Conservation (phyloP, 371 early-diverging fungal genomes). For the Cokeromyces recurvatus region DNA sequence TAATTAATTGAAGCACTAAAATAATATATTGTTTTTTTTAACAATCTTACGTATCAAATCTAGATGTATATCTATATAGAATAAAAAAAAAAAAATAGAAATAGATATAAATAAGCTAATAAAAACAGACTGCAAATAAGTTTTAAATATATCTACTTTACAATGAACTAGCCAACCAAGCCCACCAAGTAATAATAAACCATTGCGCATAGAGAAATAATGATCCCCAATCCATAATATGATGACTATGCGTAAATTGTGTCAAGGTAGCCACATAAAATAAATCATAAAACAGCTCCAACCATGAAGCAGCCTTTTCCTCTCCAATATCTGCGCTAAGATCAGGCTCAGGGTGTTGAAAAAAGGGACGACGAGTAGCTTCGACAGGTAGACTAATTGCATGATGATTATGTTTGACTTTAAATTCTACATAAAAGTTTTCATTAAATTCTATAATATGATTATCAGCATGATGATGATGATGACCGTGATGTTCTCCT, state of each 20-base stretch:
- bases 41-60: slow-evolving; percentile 53
- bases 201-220: slow-evolving; percentile 50
- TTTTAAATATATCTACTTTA: slow-evolving; percentile 11
- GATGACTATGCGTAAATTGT: slow-evolving; percentile 54
- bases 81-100: not conserved
- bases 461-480: slow-evolving; percentile 8
- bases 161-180: slow-evolving; percentile 49
- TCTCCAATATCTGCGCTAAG: slow-evolving; percentile 48
- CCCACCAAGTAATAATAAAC: slow-evolving; percentile 62
- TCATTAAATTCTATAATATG: slow-evolving; percentile 38
- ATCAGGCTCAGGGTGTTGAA: slow-evolving; percentile 46
- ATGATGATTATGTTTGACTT: slow-evolving; percentile 26
- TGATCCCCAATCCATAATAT: slow-evolving; percentile 51
- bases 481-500: not conserved
- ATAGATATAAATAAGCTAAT: not conserved
- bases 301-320: slow-evolving; percentile 47
- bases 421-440: slow-evolving; percentile 43
- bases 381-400: slow-evolving; percentile 10
- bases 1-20: not conserved
- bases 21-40: not conserved
- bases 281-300: slow-evolving; percentile 57
- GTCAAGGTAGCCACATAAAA: slow-evolving; percentile 57
- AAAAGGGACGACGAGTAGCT: slow-evolving; percentile 40
- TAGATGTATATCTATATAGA: slow-evolving; percentile 41
- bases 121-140: too few species aligned